phyloP scores from a whole-genome alignment of 1,139 yeast species.

The Protomyces lactucae-debilis region DNA sequence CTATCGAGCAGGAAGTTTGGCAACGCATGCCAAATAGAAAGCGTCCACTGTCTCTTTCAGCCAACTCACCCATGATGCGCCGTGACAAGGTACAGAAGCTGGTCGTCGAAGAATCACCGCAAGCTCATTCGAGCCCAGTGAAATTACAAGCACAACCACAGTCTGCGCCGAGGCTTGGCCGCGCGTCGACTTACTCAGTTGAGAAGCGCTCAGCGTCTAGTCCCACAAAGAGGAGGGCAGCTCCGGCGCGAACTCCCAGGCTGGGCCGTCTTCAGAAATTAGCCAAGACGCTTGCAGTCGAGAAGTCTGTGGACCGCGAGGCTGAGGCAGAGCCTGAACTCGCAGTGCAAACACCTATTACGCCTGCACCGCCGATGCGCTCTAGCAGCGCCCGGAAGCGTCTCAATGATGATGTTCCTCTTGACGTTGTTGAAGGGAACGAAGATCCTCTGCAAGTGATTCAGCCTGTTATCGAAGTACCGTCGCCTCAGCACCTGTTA shows the following conservation, averaged over 20 bases:
- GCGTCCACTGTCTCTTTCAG: not conserved
- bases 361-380: not conserved
- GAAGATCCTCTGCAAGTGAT: not conserved
- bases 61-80: not conserved
- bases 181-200: too few relatives aligned
- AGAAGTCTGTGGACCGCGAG: not conserved
- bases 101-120: not conserved
- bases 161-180: too few relatives aligned
- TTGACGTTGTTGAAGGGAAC: not conserved
- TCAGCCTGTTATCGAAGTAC: too few relatives aligned
- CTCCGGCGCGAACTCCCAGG: not conserved
- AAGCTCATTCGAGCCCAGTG: not conserved
- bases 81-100: not conserved
- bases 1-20: constrained; percentile 9
- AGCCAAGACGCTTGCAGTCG: not conserved
- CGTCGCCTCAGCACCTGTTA: not conserved
- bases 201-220: not conserved
- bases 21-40: not conserved
- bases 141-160: too few relatives aligned
- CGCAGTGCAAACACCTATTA: not conserved
- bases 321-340: not conserved
- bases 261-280: not conserved
- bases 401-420: not conserved
- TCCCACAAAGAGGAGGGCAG: not conserved
- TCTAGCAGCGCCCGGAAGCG: not conserved